Evolutionary conservation across 1,139 yeast species (phyloP).

Genomic region (Schizosaccharomyces versatilis): DNA sequence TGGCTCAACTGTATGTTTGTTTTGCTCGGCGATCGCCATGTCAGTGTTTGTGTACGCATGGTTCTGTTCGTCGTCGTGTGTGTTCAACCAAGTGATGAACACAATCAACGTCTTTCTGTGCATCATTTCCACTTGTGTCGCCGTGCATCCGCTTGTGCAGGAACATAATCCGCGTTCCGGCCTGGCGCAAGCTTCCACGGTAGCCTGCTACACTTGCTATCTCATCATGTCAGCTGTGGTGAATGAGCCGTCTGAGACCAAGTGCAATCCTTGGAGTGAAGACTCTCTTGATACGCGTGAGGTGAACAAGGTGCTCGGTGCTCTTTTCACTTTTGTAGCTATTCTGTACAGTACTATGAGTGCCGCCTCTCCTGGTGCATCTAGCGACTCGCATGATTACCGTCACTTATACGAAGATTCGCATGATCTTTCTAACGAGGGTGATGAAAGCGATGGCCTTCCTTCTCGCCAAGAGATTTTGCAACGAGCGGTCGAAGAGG

Average conservation of each 20-base stretch:
- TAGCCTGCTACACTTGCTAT: constrained; percentile 79
- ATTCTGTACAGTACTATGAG: constrained; percentile 93
- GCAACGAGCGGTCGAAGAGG: constrained; percentile 82
- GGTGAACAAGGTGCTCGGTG: constrained; percentile 70
- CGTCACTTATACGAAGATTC: not conserved
- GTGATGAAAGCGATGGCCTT: too few species aligned
- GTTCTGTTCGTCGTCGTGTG: constrained; percentile 68
- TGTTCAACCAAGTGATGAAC: constrained; percentile 77
- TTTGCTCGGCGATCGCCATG: constrained; percentile 45
- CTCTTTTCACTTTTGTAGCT: constrained; percentile 79
- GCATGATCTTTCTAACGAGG: not conserved
- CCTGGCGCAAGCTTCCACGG: constrained; percentile 91
- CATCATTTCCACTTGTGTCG: constrained; percentile 40
- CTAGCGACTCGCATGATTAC: not conserved
- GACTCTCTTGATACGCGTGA: constrained; percentile 63
- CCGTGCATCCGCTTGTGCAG: constrained; percentile 67
- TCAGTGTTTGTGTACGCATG: constrained; percentile 55
- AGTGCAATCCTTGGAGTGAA: constrained; percentile 50
- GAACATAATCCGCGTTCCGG: constrained; percentile 91
- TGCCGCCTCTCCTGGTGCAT: constrained; percentile 43
- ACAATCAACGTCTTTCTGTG: constrained; percentile 49
- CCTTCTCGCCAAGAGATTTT: constrained; percentile 50
- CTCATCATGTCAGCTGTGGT: constrained; percentile 83
- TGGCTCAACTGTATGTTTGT: constrained; percentile 77
- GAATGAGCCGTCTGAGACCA: constrained; percentile 83